A percentile compares a stretch with the other conserved stretches of the same genome.
These are phyloP conservation scores for Alternaria brassicicola DNA, from an alignment of 2,329 filamentous ascomycete genomes.

Conservation along the genomic window DNA sequence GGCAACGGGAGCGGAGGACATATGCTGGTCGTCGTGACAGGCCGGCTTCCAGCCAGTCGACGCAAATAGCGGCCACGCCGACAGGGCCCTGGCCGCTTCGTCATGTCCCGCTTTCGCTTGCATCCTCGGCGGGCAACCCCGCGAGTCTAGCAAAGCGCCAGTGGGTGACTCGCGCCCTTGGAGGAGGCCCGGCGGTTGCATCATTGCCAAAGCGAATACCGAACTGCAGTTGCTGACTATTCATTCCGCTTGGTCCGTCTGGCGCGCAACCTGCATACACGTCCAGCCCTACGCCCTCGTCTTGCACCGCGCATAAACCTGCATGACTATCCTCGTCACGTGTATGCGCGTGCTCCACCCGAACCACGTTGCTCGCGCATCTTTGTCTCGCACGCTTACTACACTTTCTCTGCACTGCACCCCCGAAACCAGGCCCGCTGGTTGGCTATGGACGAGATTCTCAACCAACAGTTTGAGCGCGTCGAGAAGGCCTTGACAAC, in stretches of 20 bases:
- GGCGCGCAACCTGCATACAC: constrained; percentile 24
- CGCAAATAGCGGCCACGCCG: constrained; percentile 14
- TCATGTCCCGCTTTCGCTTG: constrained; percentile 13
- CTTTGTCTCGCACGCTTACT: neutral
- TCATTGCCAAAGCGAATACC: constrained; percentile 1
- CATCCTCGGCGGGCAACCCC: constrained; percentile 8
- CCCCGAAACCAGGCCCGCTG: neutral
- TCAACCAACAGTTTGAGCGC: constrained; percentile 54
- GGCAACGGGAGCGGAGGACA: constrained; percentile 2
- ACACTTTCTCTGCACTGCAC: neutral
- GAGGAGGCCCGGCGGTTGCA: neutral
- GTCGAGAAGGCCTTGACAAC: constrained; percentile 62
- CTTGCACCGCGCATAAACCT: constrained; percentile 10
- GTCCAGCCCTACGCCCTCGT: constrained; percentile 19
- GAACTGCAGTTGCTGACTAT: constrained; percentile 27
- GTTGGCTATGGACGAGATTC: constrained; percentile 50
- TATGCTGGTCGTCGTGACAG: constrained; percentile 11
- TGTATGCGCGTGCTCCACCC: constrained; percentile 14
- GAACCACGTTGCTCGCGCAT: neutral
- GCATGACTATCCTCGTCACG: constrained; percentile 4
- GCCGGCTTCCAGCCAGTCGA: constrained; percentile 8
- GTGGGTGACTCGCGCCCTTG: constrained; percentile 3
- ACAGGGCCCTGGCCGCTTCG: constrained; percentile 9
- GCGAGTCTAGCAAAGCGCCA: constrained; percentile 9
- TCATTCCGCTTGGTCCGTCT: constrained; percentile 32